Percentiles rank a stretch among this genome's conserved stretches.
These are phyloP conservation scores for Selenicereus undatus DNA, from an alignment of 148 eudicot genomes.

Conservation along the genomic window DNA sequence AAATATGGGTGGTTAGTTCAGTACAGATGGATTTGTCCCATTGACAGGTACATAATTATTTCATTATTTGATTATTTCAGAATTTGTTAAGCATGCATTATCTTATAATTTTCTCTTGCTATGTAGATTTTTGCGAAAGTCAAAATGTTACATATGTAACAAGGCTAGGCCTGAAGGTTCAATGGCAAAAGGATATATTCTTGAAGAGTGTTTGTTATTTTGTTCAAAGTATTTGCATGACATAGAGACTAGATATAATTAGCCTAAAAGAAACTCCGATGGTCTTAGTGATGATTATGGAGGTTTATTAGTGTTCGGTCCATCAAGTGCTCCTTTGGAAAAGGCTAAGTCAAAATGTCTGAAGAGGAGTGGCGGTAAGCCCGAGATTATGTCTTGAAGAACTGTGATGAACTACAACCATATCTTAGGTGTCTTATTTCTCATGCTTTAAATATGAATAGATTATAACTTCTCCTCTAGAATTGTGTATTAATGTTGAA, in stretches of 20 bases:
- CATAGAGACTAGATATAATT: neutral
- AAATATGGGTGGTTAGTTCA: neutral
- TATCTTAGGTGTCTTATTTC: neutral
- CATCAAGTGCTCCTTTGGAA: neutral
- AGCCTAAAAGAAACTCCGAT: neutral
- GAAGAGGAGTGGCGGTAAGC: neutral
- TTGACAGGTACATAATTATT: too few relatives aligned
- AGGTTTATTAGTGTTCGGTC: slow-evolving; percentile 10
- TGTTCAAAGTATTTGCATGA: slow-evolving; percentile 10
- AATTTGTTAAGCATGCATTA: too few relatives aligned
- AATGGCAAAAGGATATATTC: slow-evolving; percentile 17
- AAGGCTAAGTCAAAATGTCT: neutral
- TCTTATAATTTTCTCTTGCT: neutral
- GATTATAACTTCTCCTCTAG: too few relatives aligned
- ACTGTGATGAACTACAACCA: slow-evolving; percentile 6
- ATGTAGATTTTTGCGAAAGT: neutral
- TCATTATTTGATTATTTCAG: too few relatives aligned
- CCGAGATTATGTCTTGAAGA: neutral
- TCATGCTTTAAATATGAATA: too few relatives aligned
- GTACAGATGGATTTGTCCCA: slow-evolving; percentile 5
- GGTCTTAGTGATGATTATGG: neutral
- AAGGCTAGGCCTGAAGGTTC: neutral
- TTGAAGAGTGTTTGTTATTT: slow-evolving; percentile 10
- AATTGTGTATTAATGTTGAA: too few relatives aligned
- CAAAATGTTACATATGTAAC: slow-evolving; percentile 8